Evolutionary conservation across 371 early-diverging fungal species (phyloP), one percentile per base, ranked within the genome.

Genomic region (Apophysomyces elegans): DNA sequence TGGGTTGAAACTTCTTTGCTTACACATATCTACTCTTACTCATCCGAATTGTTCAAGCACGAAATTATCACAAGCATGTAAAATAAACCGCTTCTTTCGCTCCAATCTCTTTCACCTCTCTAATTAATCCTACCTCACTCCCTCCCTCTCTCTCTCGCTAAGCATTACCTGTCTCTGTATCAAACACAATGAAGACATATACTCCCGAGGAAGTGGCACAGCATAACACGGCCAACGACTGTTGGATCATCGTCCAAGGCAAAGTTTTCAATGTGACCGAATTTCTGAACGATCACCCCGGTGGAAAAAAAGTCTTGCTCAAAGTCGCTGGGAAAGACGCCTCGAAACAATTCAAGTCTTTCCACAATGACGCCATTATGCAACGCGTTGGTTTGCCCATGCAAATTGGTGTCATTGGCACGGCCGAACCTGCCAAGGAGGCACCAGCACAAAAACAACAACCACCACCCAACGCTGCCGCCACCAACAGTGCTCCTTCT

Each of bases 231-330:
- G 73, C 80, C 62, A 78, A 87, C n/a, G 96, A 96, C 70, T 79
- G 88, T 67, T 98, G 97, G 97, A 91, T 95, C 69, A 88, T 91
- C 38, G 74, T 95, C 14, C 70, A 78, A 36, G 90, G 89, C 63
- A 91, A 90, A 65, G 95, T 98, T 5, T 98, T 95, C 76, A 92
- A 98, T 69, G 88, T 94, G 47, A 93, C 97, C 9, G 78, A 81
- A 26, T 98, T 96, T 69, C 58, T 97, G 58, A 82, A 86, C 61
- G 92, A 89, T 62, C 97, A 97, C 71, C 98, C 98, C 4, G 98
- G 97, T 56, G 97, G 72, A 21, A 83, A 85, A 65, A 86, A 93
- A 74, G 87, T 94, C 58, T 75, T 94, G 13, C 66, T 91, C 58
- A 92, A 91, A 75, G 89, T 91, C 41, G 95, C 91, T 21, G 97